A percentile compares a stretch with the other conserved stretches of the same genome.
phyloP scores from a whole-genome alignment of 371 early-diverging fungal species.

The Lichtheimia ornata region DNA sequence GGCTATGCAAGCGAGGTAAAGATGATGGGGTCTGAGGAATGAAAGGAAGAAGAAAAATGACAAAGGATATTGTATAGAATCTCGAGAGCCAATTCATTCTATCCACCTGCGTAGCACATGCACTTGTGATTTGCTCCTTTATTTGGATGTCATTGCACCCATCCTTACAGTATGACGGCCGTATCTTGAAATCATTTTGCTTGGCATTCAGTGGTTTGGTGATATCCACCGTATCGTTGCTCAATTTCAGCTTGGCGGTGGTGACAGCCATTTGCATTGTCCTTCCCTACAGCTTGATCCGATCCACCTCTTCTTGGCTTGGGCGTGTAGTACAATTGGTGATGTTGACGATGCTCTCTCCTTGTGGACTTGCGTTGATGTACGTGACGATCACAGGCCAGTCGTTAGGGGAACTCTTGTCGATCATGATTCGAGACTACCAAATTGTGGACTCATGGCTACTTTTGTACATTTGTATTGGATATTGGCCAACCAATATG shows the following conservation, averaged over 20 bases:
- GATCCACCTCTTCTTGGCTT: conserved; percentile 32
- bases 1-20: background rate
- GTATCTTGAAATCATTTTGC: conserved; percentile 71
- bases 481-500: conserved; percentile 73
- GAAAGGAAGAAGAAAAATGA: too few species aligned
- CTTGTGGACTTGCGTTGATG: conserved; percentile 47
- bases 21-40: too few species aligned
- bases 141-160: conserved; percentile 13
- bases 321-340: conserved; percentile 38
- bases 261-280: conserved; percentile 68
- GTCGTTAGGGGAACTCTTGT: conserved; percentile 29
- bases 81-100: conserved; percentile 25
- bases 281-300: conserved; percentile 63
- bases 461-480: conserved; percentile 56
- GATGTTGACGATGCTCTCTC: conserved; percentile 48
- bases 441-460: conserved; percentile 64
- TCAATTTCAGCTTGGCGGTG: conserved; percentile 86
- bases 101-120: conserved; percentile 15
- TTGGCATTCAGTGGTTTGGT: conserved; percentile 68
- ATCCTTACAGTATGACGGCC: conserved; percentile 28
- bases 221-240: conserved; percentile 75
- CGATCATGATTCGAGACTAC: conserved; percentile 54
- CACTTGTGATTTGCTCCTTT: conserved; percentile 14
- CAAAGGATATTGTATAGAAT: conserved; percentile 3
- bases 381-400: conserved; percentile 26